Base-by-base conservation (phyloP, 805 yeast genomes). In the Kluyveromyces nonfermentans region DNA sequence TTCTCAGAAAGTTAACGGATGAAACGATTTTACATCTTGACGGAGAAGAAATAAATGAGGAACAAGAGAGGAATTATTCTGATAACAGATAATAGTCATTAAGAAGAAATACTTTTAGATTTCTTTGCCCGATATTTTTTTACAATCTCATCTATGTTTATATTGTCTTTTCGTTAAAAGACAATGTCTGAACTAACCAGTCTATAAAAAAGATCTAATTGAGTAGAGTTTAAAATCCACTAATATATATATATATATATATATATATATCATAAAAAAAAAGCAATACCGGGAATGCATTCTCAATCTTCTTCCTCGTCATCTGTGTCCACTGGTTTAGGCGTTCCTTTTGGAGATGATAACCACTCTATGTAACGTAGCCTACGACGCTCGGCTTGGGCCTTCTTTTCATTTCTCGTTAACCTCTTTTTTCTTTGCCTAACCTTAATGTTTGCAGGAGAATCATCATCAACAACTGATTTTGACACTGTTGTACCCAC, bases 271-370 rank as follows among this genome's bases (percentile, higher is more conserved):
- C 12, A 10, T 2, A 25, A 25, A 25, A 25, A 10, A 14, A 25
- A 25, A 25, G 30, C 30, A 10, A 10, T 14, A 25, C 12, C 30
- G 4, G 12, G 30, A 14, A 10, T 25, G 12, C 30, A 49, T 28
- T 47, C 53, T 18, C 60, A 63, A 21, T 56, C 66, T 46, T 74
- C 75, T 30, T 82, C 90, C 64, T 90, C 97, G 50, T 86, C 96
- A 60, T 93, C 97, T 33, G 97, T 82, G 59, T 93, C 95, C 25
- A 72, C 79, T 5, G 96, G 95, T 63, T 84, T 85, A 54, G 97
- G 97, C 17, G 98, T 93, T 28, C 98, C 98, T 79, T 93, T 93
- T 52, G 98, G 96, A 56, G 94, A 78, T 54, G 81, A 82, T 62
- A 90, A 75, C 98, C 98, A 90, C 56, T 85, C 96, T 43, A 90